Conservation (phyloP, 208 protist species). For the Leishmania lainsoni region DNA sequence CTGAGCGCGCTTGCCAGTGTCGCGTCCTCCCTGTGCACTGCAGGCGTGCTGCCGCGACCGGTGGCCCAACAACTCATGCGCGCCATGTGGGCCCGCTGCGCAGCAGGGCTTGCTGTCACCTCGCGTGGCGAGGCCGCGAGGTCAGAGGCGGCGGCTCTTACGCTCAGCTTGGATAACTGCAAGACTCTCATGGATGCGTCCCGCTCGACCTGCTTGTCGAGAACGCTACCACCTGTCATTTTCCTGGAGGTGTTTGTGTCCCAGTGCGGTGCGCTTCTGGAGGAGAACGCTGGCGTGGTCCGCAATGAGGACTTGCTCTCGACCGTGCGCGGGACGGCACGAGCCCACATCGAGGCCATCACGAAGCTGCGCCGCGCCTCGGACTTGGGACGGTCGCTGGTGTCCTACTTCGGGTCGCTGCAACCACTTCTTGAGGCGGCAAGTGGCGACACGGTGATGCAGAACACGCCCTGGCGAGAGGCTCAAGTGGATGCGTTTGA, state of each 20-base stretch:
- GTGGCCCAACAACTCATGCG: slow-evolving; percentile 5
- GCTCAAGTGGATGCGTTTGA: background rate
- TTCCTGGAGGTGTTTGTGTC: slow-evolving; percentile 12
- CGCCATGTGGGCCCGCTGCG: slow-evolving; percentile 18
- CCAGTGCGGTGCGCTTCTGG: slow-evolving; percentile 6
- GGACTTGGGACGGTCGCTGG: slow-evolving; percentile 15
- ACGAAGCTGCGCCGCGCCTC: slow-evolving; percentile 19
- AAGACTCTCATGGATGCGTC: slow-evolving; percentile 34
- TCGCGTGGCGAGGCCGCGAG: background rate
- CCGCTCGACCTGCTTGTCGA: background rate
- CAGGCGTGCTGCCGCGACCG: slow-evolving; percentile 3
- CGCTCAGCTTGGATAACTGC: slow-evolving; percentile 21
- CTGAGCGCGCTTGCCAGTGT: slow-evolving; percentile 37
- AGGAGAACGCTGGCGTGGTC: background rate
- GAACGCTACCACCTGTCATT: background rate
- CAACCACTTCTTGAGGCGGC: background rate
- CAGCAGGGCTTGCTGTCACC: slow-evolving; percentile 8
- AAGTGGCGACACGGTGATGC: background rate
- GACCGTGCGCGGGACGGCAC: slow-evolving; percentile 12
- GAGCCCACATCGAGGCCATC: slow-evolving; percentile 11
- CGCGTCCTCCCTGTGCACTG: slow-evolving; percentile 19
- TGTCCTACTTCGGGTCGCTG: slow-evolving; percentile 18
- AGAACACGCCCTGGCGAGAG: background rate
- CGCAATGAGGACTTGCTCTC: background rate
- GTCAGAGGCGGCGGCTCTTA: background rate